phyloP scores from a whole-genome alignment of 106 monocot species.

The Gastrodia elata region DNA sequence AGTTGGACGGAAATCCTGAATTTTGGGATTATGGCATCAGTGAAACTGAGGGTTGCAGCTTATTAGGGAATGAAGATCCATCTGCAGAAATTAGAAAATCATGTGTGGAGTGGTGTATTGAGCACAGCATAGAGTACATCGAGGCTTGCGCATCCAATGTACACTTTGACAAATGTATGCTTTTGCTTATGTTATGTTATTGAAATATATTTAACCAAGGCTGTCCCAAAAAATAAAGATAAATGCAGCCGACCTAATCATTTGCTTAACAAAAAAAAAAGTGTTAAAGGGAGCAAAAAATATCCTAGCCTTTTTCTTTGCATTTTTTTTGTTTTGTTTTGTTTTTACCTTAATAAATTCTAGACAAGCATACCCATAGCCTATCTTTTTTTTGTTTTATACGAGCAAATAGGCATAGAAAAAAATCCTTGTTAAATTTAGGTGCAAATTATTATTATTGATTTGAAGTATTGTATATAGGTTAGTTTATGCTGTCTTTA shows the following conservation, averaged over 20 bases:
- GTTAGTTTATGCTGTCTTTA: neutral
- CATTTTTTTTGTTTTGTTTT: neutral
- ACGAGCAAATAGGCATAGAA: no score
- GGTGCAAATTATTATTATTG: neutral
- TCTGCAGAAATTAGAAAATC: constrained; percentile 40
- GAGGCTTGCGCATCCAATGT: constrained; percentile 91
- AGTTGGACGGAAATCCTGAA: constrained; percentile 51
- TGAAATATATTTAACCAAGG: neutral
- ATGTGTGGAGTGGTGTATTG: constrained; percentile 69
- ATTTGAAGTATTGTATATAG: neutral
- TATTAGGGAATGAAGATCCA: constrained; percentile 63
- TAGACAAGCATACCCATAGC: neutral
- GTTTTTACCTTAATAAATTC: neutral
- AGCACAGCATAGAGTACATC: constrained; percentile 80
- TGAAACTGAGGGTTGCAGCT: constrained; percentile 67
- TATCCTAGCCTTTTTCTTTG: neutral
- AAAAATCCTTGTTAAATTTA: neutral
- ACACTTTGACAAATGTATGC: constrained; percentile 93
- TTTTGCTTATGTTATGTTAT: neutral
- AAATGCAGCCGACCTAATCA: neutral
- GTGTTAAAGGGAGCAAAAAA: neutral
- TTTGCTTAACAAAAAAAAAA: neutral
- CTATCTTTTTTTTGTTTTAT: neutral
- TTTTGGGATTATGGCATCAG: constrained; percentile 66
- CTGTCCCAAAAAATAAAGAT: neutral